Evolutionary conservation across 2,329 filamentous ascomycete genomes (phyloP).

Genomic region (Fusarium austroafricanum): DNA sequence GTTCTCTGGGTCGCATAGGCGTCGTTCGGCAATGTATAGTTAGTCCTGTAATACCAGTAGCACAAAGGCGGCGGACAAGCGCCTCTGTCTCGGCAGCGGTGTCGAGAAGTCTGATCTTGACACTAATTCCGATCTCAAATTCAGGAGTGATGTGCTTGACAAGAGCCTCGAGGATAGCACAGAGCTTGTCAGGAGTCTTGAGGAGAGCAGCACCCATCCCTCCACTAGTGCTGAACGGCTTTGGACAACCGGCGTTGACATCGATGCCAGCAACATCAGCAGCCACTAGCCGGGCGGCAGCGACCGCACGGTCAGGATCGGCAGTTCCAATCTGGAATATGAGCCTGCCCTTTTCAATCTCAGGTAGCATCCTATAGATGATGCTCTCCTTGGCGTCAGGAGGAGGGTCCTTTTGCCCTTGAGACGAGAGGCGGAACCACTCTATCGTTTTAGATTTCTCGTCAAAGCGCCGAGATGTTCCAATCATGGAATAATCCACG

Average conservation of each 20-base stretch:
- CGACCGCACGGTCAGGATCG: constrained; percentile 82
- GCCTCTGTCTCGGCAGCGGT: constrained; percentile 79
- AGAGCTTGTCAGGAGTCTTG: constrained; percentile 84
- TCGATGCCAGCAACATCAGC: constrained; percentile 93
- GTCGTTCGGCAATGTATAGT: constrained; percentile 97
- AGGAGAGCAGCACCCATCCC: constrained; percentile 97
- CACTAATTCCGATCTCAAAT: constrained; percentile 91
- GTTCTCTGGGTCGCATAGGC: constrained; percentile 91
- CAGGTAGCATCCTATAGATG: constrained; percentile 86
- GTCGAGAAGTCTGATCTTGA: constrained; percentile 92
- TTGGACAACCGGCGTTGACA: constrained; percentile 97
- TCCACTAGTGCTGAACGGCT: constrained; percentile 91
- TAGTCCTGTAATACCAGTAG: constrained; percentile 90
- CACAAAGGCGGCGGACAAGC: constrained; percentile 81
- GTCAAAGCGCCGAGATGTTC: constrained; percentile 82
- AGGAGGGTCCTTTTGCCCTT: constrained; percentile 69
- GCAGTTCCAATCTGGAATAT: constrained; percentile 95
- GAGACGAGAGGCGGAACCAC: constrained; percentile 81
- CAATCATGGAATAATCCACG: constrained; percentile 91
- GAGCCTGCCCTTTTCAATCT: constrained; percentile 76
- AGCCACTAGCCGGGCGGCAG: constrained; percentile 86
- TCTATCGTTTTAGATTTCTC: constrained; percentile 82
- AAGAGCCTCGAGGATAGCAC: constrained; percentile 83
- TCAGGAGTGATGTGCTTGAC: constrained; percentile 81
- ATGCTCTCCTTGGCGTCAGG: constrained; percentile 71